These are phyloP conservation scores for Coniochaeta sp. DNA, from an alignment of 2,329 filamentous ascomycete species.

Conservation along the genomic window DNA sequence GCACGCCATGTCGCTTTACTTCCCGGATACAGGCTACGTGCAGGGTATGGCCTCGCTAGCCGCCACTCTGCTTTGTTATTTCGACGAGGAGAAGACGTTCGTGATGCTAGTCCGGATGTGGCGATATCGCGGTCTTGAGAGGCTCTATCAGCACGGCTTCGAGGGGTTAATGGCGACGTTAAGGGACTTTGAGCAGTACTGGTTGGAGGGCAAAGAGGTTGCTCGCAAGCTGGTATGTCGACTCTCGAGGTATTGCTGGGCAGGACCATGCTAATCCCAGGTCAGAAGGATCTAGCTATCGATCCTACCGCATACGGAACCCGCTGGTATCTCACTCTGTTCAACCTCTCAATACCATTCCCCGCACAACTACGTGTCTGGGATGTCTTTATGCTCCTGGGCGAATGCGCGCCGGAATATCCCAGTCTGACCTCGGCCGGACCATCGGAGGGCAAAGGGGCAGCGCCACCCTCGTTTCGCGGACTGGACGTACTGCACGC, in stretches of 20 bases:
- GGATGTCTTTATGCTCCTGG: slow-evolving; percentile 96
- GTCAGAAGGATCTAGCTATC: slow-evolving; percentile 67
- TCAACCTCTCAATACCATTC: slow-evolving; percentile 95
- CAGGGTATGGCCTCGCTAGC: slow-evolving; percentile 95
- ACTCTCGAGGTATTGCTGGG: neutral
- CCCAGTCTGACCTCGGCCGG: slow-evolving; percentile 5
- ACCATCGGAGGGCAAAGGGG: slow-evolving; percentile 3
- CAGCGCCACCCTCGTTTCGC: slow-evolving; percentile 48
- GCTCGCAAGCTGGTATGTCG: slow-evolving; percentile 66
- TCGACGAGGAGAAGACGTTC: slow-evolving; percentile 89
- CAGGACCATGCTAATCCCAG: neutral
- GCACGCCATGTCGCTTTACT: slow-evolving; percentile 86
- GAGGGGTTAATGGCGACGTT: slow-evolving; percentile 79
- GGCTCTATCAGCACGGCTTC: slow-evolving; percentile 79
- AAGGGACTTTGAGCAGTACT: slow-evolving; percentile 75
- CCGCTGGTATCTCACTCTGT: slow-evolving; percentile 93
- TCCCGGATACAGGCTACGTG: slow-evolving; percentile 87
- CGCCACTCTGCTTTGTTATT: slow-evolving; percentile 91
- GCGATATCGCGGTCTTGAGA: slow-evolving; percentile 78
- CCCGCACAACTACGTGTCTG: slow-evolving; percentile 89
- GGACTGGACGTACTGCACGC: slow-evolving; percentile 79
- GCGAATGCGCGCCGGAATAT: slow-evolving; percentile 52
- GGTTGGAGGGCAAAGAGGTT: slow-evolving; percentile 75
- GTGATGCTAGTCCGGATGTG: slow-evolving; percentile 96
- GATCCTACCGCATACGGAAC: slow-evolving; percentile 91